Conservation (phyloP, 2,329 filamentous ascomycete genomes). For the Cordyceps fumosorosea region DNA sequence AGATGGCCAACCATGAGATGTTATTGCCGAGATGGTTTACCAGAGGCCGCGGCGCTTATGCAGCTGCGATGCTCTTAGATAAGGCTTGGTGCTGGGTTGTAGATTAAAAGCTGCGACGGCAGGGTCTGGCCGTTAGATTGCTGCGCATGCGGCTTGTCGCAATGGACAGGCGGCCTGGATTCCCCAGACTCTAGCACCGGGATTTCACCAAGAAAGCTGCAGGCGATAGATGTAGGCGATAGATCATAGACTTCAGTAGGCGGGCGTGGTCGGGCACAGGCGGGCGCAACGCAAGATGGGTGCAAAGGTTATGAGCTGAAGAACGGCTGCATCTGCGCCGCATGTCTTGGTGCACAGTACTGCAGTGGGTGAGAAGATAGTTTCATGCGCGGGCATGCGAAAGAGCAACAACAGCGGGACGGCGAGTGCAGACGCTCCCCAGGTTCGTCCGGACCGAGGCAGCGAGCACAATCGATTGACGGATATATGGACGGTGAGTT, state of each 20-base stretch:
- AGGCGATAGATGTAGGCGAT: background rate
- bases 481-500: background rate
- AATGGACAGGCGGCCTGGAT: background rate
- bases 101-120: background rate
- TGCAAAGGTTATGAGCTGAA: background rate
- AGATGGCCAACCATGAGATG: background rate
- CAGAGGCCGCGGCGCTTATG: background rate
- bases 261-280: background rate
- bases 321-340: background rate
- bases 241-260: background rate
- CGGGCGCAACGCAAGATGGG: background rate
- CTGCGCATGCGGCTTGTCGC: background rate
- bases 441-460: background rate
- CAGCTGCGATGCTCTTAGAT: background rate
- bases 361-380: background rate
- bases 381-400: background rate
- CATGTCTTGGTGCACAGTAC: background rate
- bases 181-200: background rate
- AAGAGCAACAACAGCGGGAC: background rate
- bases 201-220: background rate
- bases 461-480: background rate
- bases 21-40: background rate
- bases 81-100: background rate
- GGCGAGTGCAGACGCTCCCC: background rate
- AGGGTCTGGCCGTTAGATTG: background rate